Percentiles rank a stretch among this genome's conserved stretches.
Conservation (phyloP, 2,329 filamentous ascomycete species). For the Colletotrichum trifolii region DNA sequence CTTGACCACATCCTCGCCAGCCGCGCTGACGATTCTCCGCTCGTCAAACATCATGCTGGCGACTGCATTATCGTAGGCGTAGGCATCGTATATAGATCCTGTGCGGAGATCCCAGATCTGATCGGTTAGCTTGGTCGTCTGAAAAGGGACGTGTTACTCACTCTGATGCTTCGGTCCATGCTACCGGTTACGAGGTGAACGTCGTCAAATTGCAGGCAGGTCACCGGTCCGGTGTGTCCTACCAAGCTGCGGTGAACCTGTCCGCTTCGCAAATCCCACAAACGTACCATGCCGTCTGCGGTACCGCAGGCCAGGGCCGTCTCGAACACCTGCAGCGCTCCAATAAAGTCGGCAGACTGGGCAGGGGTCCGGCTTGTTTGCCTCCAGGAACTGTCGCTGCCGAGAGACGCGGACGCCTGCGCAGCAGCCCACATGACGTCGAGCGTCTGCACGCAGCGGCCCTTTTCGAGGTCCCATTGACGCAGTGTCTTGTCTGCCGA, state of each 20-base stretch:
- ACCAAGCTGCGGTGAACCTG: constrained; percentile 97
- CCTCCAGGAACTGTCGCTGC: constrained; percentile 75
- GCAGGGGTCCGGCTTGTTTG: constrained; percentile 74
- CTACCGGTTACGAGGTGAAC: constrained; percentile 94
- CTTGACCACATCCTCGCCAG: constrained; percentile 93
- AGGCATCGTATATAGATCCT: constrained; percentile 94
- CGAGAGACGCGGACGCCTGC: constrained; percentile 80
- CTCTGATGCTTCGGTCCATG: constrained; percentile 90
- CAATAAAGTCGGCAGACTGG: constrained; percentile 87
- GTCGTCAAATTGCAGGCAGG: constrained; percentile 95
- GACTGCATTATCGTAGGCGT: constrained; percentile 91
- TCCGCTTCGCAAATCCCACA: constrained; percentile 96
- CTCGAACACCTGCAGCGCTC: constrained; percentile 94
- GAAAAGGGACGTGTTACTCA: constrained; percentile 62
- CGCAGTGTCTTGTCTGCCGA: constrained; percentile 97
- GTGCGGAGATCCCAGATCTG: constrained; percentile 99
- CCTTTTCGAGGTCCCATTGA: constrained; percentile 97
- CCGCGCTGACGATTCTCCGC: constrained; percentile 88
- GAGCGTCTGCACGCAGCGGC: constrained; percentile 96
- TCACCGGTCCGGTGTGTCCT: constrained; percentile 94
- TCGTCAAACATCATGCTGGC: constrained; percentile 98
- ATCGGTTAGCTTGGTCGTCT: not conserved
- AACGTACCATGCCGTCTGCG: constrained; percentile 93
- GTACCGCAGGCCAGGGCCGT: constrained; percentile 95
- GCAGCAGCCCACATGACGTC: constrained; percentile 98